Percentiles rank a stretch among this genome's conserved stretches.
Conservation (phyloP, 2,329 filamentous ascomycete species). For the Fusarium coffeatum region DNA sequence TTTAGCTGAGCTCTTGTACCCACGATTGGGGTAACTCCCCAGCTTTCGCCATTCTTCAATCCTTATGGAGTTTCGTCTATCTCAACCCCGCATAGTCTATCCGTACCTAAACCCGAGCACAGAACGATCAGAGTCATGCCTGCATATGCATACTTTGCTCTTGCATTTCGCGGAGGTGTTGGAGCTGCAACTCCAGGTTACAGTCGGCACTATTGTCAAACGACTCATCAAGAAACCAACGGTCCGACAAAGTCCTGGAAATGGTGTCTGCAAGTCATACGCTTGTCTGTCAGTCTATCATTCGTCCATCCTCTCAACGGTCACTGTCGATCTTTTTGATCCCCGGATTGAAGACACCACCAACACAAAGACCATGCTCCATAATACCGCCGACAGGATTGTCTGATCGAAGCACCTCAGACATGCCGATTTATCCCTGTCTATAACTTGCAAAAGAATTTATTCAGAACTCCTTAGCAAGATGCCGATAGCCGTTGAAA, state of each 20-base stretch:
- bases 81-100: background rate
- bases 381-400: constrained; percentile 22
- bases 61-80: background rate
- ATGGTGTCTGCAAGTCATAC: background rate
- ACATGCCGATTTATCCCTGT: constrained; percentile 3
- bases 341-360: background rate
- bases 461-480: background rate
- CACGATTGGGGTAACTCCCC: background rate
- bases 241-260: constrained; percentile 10
- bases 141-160: background rate
- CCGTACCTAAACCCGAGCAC: background rate
- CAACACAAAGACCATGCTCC: background rate
- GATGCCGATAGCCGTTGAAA: constrained; percentile 30
- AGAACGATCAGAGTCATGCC: background rate
- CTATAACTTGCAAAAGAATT: background rate
- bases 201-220: background rate
- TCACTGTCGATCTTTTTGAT: background rate
- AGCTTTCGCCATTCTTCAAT: background rate
- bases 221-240: background rate
- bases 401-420: background rate
- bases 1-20: background rate
- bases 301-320: constrained; percentile 7
- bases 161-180: constrained; percentile 3
- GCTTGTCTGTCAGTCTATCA: background rate
- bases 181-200: constrained; percentile 3